Evolutionary conservation across 1,284 basidiomycete species (phyloP), one percentile per base, ranked within the genome.

Genomic region (Cystobasidium slooffiae): DNA sequence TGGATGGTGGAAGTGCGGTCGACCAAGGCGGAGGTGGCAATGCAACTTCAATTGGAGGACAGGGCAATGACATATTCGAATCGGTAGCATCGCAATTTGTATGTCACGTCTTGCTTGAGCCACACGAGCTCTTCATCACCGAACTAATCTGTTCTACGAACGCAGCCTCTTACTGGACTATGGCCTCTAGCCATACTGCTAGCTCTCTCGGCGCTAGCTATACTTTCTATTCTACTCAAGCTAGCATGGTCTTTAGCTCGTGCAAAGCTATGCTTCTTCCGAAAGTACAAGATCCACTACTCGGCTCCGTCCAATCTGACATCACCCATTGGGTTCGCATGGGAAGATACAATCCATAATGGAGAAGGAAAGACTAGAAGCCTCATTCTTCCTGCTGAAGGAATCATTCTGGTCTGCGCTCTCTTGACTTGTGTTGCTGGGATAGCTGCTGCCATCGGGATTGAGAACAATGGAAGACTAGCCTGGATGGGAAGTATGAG

Each of bases 151-250:
- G 24, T 55, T n/a, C 24, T 55, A 22, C 14, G 14, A 4, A 18
- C 18, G 53, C 56, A 69, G 68, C 68, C 68, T 24, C 37, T 72
- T 12, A 37, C 43, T n/a, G 37, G 47, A 14, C 61, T 72, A 43
- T 62, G 68, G 68, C 10, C 46, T 18, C 24, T 72, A 22, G 68
- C 59, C 2, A 24, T 64, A 6, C 58, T 72, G 6, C 44, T 72
- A 14, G 31, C 68, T 1, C 22, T 72, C 1, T n/a, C 58, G 14
- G 68, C 68, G 9, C 16, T 72, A 20, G 51, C 24, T 43, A 52
- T 72, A 2, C 22, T 72, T 37, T 56, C 56, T 37, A 22, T 72
- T 37, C 49, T 72, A 8, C 68, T 72, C 47, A 63, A 46, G 37
- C 46, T 64, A 22, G 44, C 49, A 10, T 72, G 68, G 68, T 31